phyloP scores from a whole-genome alignment of 768 basidiomycete genomes.

The Astraeus odoratus region DNA sequence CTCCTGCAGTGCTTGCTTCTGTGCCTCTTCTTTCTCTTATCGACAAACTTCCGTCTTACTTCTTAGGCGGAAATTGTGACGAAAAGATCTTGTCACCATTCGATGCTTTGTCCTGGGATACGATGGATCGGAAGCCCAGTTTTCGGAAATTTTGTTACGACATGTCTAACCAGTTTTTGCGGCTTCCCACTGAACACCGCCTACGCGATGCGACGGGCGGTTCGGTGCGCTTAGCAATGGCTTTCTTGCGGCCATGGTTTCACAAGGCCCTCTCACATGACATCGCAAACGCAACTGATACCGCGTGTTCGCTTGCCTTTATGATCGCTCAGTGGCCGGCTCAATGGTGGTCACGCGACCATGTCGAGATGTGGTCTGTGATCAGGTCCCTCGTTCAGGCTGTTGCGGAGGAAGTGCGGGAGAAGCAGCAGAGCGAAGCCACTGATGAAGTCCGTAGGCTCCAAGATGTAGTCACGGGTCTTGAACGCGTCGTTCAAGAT shows the following conservation, averaged over 20 bases:
- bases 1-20: slow-evolving; percentile 59
- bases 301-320: slow-evolving; percentile 38
- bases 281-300: slow-evolving; percentile 31
- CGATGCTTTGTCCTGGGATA: slow-evolving; percentile 46
- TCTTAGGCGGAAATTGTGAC: slow-evolving; percentile 34
- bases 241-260: slow-evolving; percentile 68
- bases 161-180: slow-evolving; percentile 57
- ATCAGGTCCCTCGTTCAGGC: slow-evolving; percentile 53
- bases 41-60: slow-evolving; percentile 67
- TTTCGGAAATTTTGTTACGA: slow-evolving; percentile 68
- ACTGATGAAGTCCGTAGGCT: slow-evolving; percentile 43
- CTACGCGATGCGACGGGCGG: slow-evolving; percentile 61
- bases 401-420: slow-evolving; percentile 59
- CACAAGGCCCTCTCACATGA: slow-evolving; percentile 40
- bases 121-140: slow-evolving; percentile 48
- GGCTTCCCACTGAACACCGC: slow-evolving; percentile 45
- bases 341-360: slow-evolving; percentile 60
- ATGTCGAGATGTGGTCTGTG: slow-evolving; percentile 53
- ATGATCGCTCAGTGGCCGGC: slow-evolving; percentile 61
- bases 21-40: slow-evolving; percentile 61
- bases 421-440: slow-evolving; percentile 35
- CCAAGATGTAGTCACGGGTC: slow-evolving; percentile 42
- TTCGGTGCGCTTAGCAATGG: slow-evolving; percentile 59
- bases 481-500: slow-evolving; percentile 39
- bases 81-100: slow-evolving; percentile 29